Evolutionary conservation across 208 protist genomes (phyloP).

Genomic region (Endotrypanum monterogeii): DNA sequence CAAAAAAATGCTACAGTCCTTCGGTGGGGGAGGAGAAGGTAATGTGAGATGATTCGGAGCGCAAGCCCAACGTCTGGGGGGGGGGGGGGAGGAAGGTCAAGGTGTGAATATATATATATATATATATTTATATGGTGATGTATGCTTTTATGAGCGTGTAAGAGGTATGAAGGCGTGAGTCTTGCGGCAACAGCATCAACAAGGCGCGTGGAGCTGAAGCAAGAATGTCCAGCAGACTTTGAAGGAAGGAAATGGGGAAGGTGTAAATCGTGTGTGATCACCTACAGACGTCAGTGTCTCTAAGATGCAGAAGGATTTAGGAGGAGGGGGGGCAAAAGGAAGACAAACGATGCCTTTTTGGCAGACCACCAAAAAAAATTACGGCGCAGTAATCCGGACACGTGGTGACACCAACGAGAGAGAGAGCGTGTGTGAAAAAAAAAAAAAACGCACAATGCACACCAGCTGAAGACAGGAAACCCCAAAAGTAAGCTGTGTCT

Average conservation of each 20-base stretch:
- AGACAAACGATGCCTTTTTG: conserved; percentile 6
- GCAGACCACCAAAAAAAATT: not conserved
- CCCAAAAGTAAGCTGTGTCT: not conserved
- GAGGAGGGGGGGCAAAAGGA: not conserved
- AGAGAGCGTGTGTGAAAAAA: conserved; percentile 1
- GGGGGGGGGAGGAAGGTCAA: no score
- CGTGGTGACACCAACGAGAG: not conserved
- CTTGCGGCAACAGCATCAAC: not conserved
- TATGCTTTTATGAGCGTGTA: not conserved
- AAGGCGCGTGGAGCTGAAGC: not conserved
- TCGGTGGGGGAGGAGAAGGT: not conserved
- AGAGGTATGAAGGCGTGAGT: not conserved
- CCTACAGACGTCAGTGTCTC: not conserved
- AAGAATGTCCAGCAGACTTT: not conserved
- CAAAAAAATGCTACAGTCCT: conserved; percentile 9
- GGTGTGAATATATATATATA: no score
- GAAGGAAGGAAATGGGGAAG: not conserved
- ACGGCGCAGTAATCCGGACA: not conserved
- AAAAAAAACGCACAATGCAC: not conserved
- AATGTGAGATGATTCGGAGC: not conserved
- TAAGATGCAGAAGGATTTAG: not conserved
- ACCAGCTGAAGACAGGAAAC: conserved; percentile 1
- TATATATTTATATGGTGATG: not conserved
- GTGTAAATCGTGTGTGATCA: not conserved
- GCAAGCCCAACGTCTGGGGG: no score